Base-by-base conservation (phyloP, 108 stramenopile species). In the Seminavis robusta region DNA sequence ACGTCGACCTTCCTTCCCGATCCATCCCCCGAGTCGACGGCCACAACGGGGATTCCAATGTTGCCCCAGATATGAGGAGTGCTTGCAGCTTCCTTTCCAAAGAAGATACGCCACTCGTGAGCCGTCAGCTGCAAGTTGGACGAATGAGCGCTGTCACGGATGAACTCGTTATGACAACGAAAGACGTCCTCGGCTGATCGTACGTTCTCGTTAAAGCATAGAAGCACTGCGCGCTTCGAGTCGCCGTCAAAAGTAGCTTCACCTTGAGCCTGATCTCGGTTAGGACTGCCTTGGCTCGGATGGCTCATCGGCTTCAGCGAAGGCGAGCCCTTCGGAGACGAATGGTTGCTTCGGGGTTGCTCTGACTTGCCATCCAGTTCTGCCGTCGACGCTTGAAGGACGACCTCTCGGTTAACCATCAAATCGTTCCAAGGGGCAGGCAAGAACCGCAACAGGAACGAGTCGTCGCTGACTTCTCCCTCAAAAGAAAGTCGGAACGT, bases 181-280 rank as follows among this genome's bases (percentile, higher is more conserved):
- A 93, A 89, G 8, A 89, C 88, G 58, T 93, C 92, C 52, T 78
- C 75, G 13, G 88, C 83, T 13, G 80, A 88, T 25, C 88, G 81
- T 52, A 93, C 79, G 49, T 89, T 93, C 56, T 93, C 92, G 43
- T 93, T 93, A 65, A 93, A 93, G 61, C 92, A 93, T 34, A 93
- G 72, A 24, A 93, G 71, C 11, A 93, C 92, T 11, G 83, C 73
- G 51, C 88, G 77, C 59, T 89, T 93, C 43, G 61, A 49, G 19
- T 71, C 73, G 16, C 42, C 59, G 38, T 69, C 82, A 54, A n/a
- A n/a, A n/a, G n/a, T n/a, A n/a, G 37, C 47, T 23, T 34, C 48
- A 39, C 51, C 47, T 28, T 38, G 21, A 78, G 34, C n/a, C n/a
- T n/a, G 31, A 54, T 15, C n/a, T 48, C 58, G 8, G 7, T 40